Percentiles rank a stretch among this genome's conserved stretches.
Conservation (phyloP, 148 eudicot species). For the Linanthus parryae region DNA sequence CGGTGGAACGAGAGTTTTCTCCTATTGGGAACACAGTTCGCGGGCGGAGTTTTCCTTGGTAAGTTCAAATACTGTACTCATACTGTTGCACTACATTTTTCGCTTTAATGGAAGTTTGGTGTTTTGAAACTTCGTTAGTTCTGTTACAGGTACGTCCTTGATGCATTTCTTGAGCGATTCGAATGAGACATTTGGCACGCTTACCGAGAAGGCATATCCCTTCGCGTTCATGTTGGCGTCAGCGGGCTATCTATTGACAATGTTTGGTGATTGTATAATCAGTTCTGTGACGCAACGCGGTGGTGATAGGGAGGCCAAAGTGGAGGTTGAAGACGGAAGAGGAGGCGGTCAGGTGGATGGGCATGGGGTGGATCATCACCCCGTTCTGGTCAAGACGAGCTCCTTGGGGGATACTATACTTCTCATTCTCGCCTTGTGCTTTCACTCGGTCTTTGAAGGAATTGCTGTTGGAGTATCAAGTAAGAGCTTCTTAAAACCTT, state of each 20-base stretch:
- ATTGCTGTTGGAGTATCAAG: constrained; percentile 83
- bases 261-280: constrained; percentile 55
- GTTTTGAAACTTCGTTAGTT: no score
- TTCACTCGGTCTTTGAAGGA: constrained; percentile 81
- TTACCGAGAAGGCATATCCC: constrained; percentile 45
- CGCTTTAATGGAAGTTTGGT: no score
- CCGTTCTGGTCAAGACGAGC: constrained; percentile 32
- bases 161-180: constrained; percentile 70
- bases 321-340: constrained; percentile 24
- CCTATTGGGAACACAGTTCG: constrained; percentile 67
- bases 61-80: no score
- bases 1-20: constrained; percentile 65
- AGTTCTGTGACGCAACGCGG: constrained; percentile 17
- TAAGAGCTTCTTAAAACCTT: constrained; percentile 7
- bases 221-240: constrained; percentile 68
- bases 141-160: constrained; percentile 49
- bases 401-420: constrained; percentile 59
- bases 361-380: constrained; percentile 9
- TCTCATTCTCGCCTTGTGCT: constrained; percentile 65
- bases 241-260: constrained; percentile 58
- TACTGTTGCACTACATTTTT: no score
- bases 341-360: constrained; percentile 1
- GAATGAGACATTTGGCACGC: constrained; percentile 23
- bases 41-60: constrained; percentile 72
- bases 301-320: constrained; percentile 17